Conservation (phyloP, 139 green algal genomes). For the Spirogloea muscicola region DNA sequence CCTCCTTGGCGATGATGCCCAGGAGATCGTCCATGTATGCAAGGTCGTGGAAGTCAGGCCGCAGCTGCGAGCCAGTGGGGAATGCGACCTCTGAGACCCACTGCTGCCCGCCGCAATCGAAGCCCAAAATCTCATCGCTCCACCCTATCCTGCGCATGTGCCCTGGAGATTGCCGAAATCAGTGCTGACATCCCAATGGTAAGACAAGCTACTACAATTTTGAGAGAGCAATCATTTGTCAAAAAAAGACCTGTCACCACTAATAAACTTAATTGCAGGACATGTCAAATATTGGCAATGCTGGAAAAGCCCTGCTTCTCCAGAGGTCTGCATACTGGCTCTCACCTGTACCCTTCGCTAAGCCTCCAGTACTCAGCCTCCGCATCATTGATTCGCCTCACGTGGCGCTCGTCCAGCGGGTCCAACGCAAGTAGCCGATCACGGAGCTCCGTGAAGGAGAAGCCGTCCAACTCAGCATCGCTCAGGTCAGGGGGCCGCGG, state of each 20-base stretch:
- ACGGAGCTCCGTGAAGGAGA: conserved; percentile 63
- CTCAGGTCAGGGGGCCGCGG: background rate
- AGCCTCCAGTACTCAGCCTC: conserved; percentile 85
- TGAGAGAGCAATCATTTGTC: too few relatives aligned
- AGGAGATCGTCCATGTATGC: conserved; percentile 78
- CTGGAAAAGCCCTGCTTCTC: too few relatives aligned
- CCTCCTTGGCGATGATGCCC: conserved; percentile 61
- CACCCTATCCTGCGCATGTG: conserved; percentile 53
- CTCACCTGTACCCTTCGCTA: conserved; percentile 37
- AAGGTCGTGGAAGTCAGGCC: conserved; percentile 54
- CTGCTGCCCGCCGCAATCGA: conserved; percentile 97
- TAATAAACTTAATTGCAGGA: too few relatives aligned
- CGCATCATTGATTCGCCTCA: conserved; percentile 76
- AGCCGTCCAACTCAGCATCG: background rate
- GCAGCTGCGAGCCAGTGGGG: conserved; percentile 17
- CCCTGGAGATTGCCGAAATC: too few relatives aligned
- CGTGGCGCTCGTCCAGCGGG: conserved; percentile 68
- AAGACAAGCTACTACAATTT: too few relatives aligned
- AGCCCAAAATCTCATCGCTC: conserved; percentile 90
- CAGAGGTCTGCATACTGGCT: too few relatives aligned
- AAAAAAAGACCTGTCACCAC: too few relatives aligned
- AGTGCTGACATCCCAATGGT: too few relatives aligned
- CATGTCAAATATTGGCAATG: too few relatives aligned
- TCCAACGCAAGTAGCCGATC: conserved; percentile 73
- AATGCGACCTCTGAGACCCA: conserved; percentile 91